These are phyloP conservation scores for Alternaria sp. DNA, from an alignment of 2,329 filamentous ascomycete species.

Conservation along the genomic window DNA sequence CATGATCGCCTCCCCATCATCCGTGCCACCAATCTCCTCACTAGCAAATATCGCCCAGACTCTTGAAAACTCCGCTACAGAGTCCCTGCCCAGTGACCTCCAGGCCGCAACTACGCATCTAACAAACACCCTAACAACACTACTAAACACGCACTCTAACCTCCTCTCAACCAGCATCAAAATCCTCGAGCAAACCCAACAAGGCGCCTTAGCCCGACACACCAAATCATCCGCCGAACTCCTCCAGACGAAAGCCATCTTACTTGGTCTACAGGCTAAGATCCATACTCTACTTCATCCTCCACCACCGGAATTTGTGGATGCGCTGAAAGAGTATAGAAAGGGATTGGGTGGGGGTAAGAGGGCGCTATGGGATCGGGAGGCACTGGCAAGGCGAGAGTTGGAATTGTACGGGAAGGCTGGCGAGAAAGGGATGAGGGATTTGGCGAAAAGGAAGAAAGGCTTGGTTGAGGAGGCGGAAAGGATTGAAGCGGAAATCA, in stretches of 20 bases:
- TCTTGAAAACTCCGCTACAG: constrained; percentile 22
- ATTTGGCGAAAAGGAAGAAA: constrained; percentile 52
- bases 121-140: constrained; percentile 41
- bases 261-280: constrained; percentile 53
- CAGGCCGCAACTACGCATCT: constrained; percentile 41
- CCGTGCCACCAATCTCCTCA: constrained; percentile 14
- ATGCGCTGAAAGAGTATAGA: constrained; percentile 44
- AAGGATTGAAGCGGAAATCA: constrained; percentile 14
- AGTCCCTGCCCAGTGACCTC: constrained; percentile 34
- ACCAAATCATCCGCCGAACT: constrained; percentile 55
- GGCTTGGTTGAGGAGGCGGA: constrained; percentile 29
- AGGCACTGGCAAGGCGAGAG: constrained; percentile 42
- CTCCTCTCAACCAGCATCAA: constrained; percentile 52
- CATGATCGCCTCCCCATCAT: constrained; percentile 39
- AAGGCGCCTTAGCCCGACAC: constrained; percentile 54
- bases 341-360: constrained; percentile 42
- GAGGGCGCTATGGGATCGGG: constrained; percentile 40
- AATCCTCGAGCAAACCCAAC: constrained; percentile 57
- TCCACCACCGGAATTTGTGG: constrained; percentile 36
- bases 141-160: constrained; percentile 50
- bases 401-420: constrained; percentile 49
- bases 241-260: constrained; percentile 52
- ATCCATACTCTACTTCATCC: constrained; percentile 40
- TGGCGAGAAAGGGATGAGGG: constrained; percentile 48
- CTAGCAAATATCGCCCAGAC: constrained; percentile 21